These are phyloP conservation scores for Coelastrella sp. DNA, from an alignment of 139 green algal genomes.

Conservation along the genomic window DNA sequence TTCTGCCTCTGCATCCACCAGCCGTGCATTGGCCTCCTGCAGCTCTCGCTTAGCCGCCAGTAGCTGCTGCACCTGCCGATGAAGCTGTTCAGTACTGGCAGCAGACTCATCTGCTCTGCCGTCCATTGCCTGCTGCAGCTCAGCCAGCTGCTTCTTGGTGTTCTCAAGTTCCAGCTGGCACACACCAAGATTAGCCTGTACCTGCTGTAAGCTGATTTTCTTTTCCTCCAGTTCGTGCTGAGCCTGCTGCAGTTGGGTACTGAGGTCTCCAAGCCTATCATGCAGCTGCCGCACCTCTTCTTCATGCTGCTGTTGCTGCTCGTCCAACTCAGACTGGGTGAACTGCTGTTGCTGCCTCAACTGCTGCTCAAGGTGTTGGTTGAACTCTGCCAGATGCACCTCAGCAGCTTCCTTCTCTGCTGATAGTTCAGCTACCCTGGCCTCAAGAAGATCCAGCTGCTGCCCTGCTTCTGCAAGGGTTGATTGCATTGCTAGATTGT, in stretches of 20 bases:
- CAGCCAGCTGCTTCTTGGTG: not conserved
- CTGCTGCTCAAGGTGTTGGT: not conserved
- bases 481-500: conserved; percentile 14
- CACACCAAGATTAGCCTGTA: too few species aligned
- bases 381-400: not conserved
- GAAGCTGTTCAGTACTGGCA: conserved; percentile 12
- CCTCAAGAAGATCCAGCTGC: conserved; percentile 29
- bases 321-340: not conserved
- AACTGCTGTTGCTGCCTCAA: conserved; percentile 1
- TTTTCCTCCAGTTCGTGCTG: not conserved
- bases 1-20: conserved; percentile 34
- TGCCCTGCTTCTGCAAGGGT: conserved; percentile 17
- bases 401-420: conserved; percentile 29
- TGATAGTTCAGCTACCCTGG: not conserved
- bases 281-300: conserved; percentile 20
- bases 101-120: conserved; percentile 9
- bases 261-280: not conserved
- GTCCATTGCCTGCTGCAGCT: conserved; percentile 1
- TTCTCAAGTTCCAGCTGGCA: not conserved
- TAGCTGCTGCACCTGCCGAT: conserved; percentile 18
- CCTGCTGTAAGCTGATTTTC: not conserved
- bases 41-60: conserved; percentile 11
- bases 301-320: conserved; percentile 45
- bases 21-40: not conserved
- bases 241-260: not conserved